These are phyloP conservation scores for Aureobasidium sp. DNA, from an alignment of 2,329 filamentous ascomycete genomes.

Conservation along the genomic window DNA sequence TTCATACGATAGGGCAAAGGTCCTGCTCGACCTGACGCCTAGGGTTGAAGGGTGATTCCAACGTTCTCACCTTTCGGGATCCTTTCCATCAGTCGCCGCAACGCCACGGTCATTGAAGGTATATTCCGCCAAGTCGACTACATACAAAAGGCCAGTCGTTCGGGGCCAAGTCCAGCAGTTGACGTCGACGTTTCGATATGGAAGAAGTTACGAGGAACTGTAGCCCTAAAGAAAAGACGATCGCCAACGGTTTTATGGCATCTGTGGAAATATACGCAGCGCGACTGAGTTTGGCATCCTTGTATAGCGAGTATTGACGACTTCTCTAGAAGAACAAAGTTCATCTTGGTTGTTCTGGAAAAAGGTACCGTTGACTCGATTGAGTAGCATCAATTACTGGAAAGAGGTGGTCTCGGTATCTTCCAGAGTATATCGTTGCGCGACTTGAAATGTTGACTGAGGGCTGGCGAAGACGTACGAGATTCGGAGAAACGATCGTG, in stretches of 20 bases:
- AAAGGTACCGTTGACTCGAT: neutral
- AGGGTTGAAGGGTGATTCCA: neutral
- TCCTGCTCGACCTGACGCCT: neutral
- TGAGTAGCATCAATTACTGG: neutral
- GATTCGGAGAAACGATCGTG: neutral
- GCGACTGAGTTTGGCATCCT: neutral
- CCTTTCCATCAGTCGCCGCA: neutral
- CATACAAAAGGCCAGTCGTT: neutral
- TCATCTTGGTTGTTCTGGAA: neutral
- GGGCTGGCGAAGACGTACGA: neutral
- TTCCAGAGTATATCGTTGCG: neutral
- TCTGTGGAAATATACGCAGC: neutral
- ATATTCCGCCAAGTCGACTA: neutral
- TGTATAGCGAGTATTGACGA: neutral
- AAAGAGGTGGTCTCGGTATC: neutral
- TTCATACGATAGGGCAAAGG: neutral
- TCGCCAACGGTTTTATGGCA: conserved; percentile 7
- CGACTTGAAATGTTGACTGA: neutral
- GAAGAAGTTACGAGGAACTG: conserved; percentile 5
- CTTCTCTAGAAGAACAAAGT: neutral
- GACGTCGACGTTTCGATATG: conserved; percentile 10
- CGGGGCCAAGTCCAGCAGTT: neutral
- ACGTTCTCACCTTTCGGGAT: neutral
- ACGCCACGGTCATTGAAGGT: neutral
- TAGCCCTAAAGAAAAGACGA: neutral